A percentile compares a stretch with the other conserved stretches of the same genome.
These are phyloP conservation scores for Thecaphora frezii DNA, from an alignment of 1,284 basidiomycete species.

Conservation along the genomic window DNA sequence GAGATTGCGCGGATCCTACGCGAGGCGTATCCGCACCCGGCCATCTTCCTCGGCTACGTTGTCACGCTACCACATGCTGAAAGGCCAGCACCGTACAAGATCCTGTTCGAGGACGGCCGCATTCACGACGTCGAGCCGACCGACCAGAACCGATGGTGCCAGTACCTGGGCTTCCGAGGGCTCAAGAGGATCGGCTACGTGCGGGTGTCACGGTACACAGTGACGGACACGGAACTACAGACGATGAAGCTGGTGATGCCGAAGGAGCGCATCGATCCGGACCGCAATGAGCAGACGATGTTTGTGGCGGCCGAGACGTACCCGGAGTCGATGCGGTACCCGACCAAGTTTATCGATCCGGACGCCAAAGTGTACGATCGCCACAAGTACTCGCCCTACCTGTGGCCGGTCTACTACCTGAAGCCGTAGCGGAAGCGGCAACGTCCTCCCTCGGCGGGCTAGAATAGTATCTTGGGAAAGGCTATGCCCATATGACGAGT, in stretches of 20 bases:
- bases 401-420: constrained; percentile 34
- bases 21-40: constrained; percentile 72
- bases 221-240: constrained; percentile 55
- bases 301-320: constrained; percentile 32
- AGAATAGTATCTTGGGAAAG: too few relatives aligned
- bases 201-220: constrained; percentile 51
- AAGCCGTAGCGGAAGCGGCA: not conserved
- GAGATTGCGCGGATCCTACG: constrained; percentile 80
- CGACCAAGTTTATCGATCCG: constrained; percentile 28
- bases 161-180: constrained; percentile 53
- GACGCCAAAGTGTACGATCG: constrained; percentile 32
- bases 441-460: too few relatives aligned
- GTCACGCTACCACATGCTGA: constrained; percentile 75
- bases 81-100: constrained; percentile 80
- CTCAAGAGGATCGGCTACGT: constrained; percentile 50
- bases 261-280: constrained; percentile 29
- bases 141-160: constrained; percentile 51
- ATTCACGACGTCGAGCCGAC: constrained; percentile 62
- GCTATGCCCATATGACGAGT: too few relatives aligned
- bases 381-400: constrained; percentile 40
- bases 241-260: constrained; percentile 52
- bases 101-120: constrained; percentile 64
- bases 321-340: constrained; percentile 28
- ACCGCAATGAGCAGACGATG: constrained; percentile 27
- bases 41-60: constrained; percentile 72